Percentiles rank a stretch among this genome's conserved stretches.
phyloP scores from a whole-genome alignment of 805 yeast species.

The Lipomyces orientalis region DNA sequence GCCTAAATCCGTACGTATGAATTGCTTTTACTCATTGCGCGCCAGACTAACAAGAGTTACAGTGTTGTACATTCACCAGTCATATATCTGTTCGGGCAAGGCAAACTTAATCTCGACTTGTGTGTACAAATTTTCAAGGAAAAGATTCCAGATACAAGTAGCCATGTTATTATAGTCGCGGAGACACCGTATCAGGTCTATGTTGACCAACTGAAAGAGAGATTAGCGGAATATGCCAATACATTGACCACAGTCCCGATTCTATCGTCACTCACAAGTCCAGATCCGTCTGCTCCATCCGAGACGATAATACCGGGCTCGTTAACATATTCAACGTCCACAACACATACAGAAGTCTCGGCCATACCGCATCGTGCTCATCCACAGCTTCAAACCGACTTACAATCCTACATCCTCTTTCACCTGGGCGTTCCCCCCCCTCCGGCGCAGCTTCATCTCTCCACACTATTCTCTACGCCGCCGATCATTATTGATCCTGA shows the following conservation, averaged over 20 bases:
- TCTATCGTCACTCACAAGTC: constrained; percentile 1
- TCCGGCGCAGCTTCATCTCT: constrained; percentile 75
- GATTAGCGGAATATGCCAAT: constrained; percentile 20
- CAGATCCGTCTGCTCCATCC: constrained; percentile 13
- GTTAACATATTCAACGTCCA: not conserved
- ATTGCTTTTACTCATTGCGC: not conserved
- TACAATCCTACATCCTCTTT: constrained; percentile 62
- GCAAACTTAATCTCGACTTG: constrained; percentile 54
- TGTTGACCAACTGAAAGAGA: constrained; percentile 19
- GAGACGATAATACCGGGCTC: constrained; percentile 20
- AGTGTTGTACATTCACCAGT: constrained; percentile 69
- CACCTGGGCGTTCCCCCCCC: constrained; percentile 77
- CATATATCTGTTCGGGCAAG: constrained; percentile 78
- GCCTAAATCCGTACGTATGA: constrained; percentile 65
- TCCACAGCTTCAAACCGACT: constrained; percentile 33
- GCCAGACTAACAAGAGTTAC: not conserved
- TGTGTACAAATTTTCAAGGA: constrained; percentile 52
- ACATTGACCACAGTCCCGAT: constrained; percentile 32
- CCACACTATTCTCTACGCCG: constrained; percentile 62
- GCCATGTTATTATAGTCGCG: constrained; percentile 49
- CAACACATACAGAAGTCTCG: constrained; percentile 15
- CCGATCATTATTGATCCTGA: constrained; percentile 30
- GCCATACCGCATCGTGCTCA: constrained; percentile 39
- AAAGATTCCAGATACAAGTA: constrained; percentile 50
- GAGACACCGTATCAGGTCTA: constrained; percentile 36